Evolutionary conservation across 169 alveolate genomes (phyloP).

Genomic region (Amoebophrya sp.): DNA sequence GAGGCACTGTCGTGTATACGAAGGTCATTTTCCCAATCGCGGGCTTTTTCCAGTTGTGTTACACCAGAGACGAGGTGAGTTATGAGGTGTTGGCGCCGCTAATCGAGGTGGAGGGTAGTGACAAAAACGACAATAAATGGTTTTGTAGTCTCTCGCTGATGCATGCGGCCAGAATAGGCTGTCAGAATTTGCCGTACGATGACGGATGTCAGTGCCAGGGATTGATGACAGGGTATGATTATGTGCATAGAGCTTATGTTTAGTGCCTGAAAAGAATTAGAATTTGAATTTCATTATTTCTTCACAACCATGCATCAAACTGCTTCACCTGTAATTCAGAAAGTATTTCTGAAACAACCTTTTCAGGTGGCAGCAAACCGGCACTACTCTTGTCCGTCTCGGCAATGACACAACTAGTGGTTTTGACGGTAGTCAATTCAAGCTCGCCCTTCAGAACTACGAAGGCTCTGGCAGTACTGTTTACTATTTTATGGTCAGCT

Average conservation of each 20-base stretch:
- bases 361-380: background rate
- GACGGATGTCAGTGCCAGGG: conserved; percentile 26
- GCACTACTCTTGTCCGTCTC: background rate
- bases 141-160: background rate
- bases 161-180: background rate
- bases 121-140: background rate
- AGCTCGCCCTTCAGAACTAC: background rate
- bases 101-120: background rate
- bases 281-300: too few species aligned
- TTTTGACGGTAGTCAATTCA: background rate
- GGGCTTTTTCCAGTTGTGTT: background rate
- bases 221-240: background rate
- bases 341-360: too few species aligned
- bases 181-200: background rate
- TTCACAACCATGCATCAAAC: too few species aligned
- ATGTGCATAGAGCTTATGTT: too few species aligned
- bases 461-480: background rate
- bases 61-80: conserved; percentile 6
- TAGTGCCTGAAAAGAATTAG: too few species aligned
- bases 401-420: background rate
- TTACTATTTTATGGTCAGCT: too few species aligned
- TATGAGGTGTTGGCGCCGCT: background rate
- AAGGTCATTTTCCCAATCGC: conserved; percentile 14
- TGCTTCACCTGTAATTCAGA: too few species aligned
- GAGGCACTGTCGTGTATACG: background rate